A percentile compares a stretch with the other conserved stretches of the same genome.
Evolutionary conservation across 2,329 filamentous ascomycete genomes (phyloP).

Genomic region (Venturia nashicola): DNA sequence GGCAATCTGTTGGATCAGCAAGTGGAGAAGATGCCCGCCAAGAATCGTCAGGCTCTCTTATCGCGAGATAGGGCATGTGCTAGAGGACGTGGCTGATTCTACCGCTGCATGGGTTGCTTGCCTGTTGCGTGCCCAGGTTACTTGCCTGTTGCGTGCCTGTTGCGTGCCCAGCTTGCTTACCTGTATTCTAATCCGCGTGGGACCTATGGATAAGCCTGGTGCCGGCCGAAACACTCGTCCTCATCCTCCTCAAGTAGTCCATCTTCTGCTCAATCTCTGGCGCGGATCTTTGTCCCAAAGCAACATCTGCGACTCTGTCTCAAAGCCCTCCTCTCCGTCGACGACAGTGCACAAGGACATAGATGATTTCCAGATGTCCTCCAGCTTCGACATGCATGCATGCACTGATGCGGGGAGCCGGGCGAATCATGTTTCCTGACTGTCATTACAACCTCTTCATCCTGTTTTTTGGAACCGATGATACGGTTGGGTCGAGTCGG

Average conservation of each 20-base stretch:
- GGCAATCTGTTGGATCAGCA: conserved; percentile 1
- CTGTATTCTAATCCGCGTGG: neutral
- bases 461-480: neutral
- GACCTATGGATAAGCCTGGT: neutral
- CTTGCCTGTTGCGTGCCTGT: too few species aligned
- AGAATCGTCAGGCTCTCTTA: conserved; percentile 2
- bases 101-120: neutral
- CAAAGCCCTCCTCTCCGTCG: neutral
- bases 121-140: too few species aligned
- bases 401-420: neutral
- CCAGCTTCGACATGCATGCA: neutral
- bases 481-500: neutral
- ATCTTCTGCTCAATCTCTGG: neutral
- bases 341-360: neutral
- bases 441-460: neutral
- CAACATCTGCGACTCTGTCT: too few species aligned
- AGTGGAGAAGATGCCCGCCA: neutral
- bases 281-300: neutral
- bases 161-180: too few species aligned
- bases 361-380: neutral
- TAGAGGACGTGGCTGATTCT: neutral
- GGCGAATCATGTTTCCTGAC: neutral
- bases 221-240: neutral
- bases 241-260: neutral
- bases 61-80: conserved; percentile 5